These are phyloP conservation scores for Taxawa tesnikishii DNA, from an alignment of 2,329 filamentous ascomycete genomes.

Conservation along the genomic window DNA sequence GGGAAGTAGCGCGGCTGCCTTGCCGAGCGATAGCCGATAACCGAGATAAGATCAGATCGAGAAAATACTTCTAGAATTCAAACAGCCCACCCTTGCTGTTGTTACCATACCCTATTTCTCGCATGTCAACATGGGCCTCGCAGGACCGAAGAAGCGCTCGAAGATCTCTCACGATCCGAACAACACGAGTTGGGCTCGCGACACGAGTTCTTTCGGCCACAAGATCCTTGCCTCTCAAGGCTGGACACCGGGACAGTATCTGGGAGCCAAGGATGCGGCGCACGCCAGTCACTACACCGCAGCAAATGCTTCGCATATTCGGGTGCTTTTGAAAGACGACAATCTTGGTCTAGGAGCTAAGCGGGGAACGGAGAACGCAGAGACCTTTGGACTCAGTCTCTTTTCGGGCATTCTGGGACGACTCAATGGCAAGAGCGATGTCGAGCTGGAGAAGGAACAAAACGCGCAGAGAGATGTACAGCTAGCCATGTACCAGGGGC, in stretches of 20 bases:
- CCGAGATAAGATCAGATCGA: no score
- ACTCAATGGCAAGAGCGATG: conserved; percentile 76
- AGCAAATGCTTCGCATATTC: conserved; percentile 75
- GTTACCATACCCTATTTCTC: no score
- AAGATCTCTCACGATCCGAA: conserved; percentile 89
- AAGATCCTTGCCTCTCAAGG: conserved; percentile 79
- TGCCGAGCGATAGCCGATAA: no score
- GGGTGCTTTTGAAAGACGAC: conserved; percentile 77
- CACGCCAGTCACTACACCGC: conserved; percentile 67
- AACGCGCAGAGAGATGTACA: conserved; percentile 56
- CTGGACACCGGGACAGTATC: conserved; percentile 74
- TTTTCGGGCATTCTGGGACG: conserved; percentile 79
- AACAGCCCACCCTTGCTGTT: no score
- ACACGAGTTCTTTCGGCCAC: conserved; percentile 75
- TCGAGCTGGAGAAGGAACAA: conserved; percentile 58
- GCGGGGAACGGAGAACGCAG: conserved; percentile 51
- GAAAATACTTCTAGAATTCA: no score
- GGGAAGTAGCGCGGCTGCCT: no score
- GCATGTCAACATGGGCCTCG: conserved; percentile 58
- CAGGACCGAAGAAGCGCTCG: conserved; percentile 44
- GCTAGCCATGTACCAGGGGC: conserved; percentile 60
- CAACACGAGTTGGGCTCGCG: conserved; percentile 84
- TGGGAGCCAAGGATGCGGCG: conserved; percentile 65
- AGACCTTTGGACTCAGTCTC: conserved; percentile 73
- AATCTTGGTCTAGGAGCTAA: conserved; percentile 81